Percentiles rank a stretch among this genome's conserved stretches.
These are phyloP conservation scores for Penicillium dipodomyicola DNA, from an alignment of 495 filamentous ascomycete species.

Conservation along the genomic window DNA sequence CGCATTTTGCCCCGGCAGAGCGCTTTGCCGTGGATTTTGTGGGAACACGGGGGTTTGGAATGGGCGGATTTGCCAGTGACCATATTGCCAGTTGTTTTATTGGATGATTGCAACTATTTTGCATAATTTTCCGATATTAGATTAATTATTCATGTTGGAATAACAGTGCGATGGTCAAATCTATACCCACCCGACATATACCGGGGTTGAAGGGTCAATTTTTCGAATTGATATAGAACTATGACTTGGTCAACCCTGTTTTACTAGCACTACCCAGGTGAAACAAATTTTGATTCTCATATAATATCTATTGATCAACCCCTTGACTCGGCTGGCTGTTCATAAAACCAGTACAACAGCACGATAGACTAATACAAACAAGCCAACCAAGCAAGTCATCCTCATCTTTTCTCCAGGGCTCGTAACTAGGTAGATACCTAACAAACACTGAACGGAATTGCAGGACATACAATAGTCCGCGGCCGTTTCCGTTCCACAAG, in stretches of 20 bases:
- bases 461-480: background rate
- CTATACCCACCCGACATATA: background rate
- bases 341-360: background rate
- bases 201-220: background rate
- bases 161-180: background rate
- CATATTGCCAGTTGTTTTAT: background rate
- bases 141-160: background rate
- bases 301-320: background rate
- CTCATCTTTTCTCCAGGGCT: background rate
- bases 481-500: background rate
- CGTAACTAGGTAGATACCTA: background rate
- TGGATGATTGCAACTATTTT: background rate
- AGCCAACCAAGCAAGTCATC: background rate
- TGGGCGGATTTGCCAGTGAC: too few relatives aligned
- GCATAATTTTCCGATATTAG: background rate
- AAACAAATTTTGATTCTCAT: background rate
- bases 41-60: background rate
- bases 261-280: background rate
- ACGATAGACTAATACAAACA: background rate
- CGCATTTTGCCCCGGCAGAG: slow-evolving; percentile 2
- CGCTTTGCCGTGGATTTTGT: background rate
- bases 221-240: background rate
- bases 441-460: slow-evolving; percentile 4
- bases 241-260: background rate
- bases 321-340: background rate